Percentiles rank a stretch among this genome's conserved stretches.
Conservation (phyloP, 495 filamentous ascomycete genomes). For the Trichoderma reesei region DNA sequence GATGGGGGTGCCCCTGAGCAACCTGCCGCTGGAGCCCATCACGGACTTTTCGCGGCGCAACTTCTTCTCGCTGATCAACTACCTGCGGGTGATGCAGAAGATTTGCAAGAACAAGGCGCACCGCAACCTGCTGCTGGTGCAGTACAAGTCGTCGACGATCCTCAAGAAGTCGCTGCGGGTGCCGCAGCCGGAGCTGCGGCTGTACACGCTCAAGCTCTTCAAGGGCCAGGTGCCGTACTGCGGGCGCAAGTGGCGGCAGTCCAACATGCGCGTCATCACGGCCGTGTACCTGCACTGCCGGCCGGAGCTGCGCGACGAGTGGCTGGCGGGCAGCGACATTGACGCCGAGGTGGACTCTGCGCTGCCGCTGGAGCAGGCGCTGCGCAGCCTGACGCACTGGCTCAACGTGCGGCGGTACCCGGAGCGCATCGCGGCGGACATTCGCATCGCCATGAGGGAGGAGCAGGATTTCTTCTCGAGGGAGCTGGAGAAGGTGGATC, state of each 20-base stretch:
- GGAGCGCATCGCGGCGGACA: slow-evolving; percentile 66
- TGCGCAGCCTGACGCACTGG: slow-evolving; percentile 83
- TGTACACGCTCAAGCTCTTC: slow-evolving; percentile 95
- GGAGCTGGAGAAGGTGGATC: slow-evolving; percentile 76
- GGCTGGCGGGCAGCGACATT: slow-evolving; percentile 82
- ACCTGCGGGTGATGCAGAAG: slow-evolving; percentile 92
- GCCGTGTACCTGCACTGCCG: slow-evolving; percentile 89
- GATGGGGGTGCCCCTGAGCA: slow-evolving; percentile 61
- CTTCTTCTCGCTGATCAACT: slow-evolving; percentile 89
- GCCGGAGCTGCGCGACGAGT: slow-evolving; percentile 89
- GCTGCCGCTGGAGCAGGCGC: slow-evolving; percentile 78
- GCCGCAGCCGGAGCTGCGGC: slow-evolving; percentile 73
- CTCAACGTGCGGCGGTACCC: slow-evolving; percentile 77
- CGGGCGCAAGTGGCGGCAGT: slow-evolving; percentile 94
- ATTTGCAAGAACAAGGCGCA: slow-evolving; percentile 91
- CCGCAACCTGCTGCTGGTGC: slow-evolving; percentile 82
- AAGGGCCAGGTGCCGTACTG: slow-evolving; percentile 98
- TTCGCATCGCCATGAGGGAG: slow-evolving; percentile 53
- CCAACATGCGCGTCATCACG: slow-evolving; percentile 97
- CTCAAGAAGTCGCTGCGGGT: slow-evolving; percentile 79
- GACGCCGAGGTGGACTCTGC: slow-evolving; percentile 90
- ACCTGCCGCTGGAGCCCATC: slow-evolving; percentile 64
- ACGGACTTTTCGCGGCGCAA: slow-evolving; percentile 87
- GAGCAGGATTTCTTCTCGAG: slow-evolving; percentile 84
- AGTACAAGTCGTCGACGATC: slow-evolving; percentile 86